A percentile compares a stretch with the other conserved stretches of the same genome.
These are phyloP conservation scores for Monosporascus sp. DNA, from an alignment of 2,329 filamentous ascomycete genomes.

Conservation along the genomic window DNA sequence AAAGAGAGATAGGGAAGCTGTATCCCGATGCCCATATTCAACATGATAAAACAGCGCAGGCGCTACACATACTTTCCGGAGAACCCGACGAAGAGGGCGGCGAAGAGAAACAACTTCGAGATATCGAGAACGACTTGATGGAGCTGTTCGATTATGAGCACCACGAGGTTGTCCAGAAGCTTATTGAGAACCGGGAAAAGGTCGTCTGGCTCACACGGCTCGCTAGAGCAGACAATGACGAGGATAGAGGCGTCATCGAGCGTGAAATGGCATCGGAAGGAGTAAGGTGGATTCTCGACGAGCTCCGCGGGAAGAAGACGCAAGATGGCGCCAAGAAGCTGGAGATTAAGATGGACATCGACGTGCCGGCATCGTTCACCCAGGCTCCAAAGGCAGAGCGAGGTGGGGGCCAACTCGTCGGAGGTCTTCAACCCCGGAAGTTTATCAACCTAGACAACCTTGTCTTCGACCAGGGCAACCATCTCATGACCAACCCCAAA, in stretches of 20 bases:
- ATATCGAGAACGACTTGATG: constrained; percentile 98
- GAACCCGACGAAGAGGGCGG: constrained; percentile 64
- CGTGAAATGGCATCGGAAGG: constrained; percentile 89
- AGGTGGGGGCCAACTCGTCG: constrained; percentile 64
- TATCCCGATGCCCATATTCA: constrained; percentile 91
- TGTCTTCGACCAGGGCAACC: constrained; percentile 95
- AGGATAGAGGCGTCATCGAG: constrained; percentile 72
- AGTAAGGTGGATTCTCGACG: constrained; percentile 78
- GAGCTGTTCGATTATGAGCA: constrained; percentile 97
- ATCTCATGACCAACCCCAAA: constrained; percentile 98
- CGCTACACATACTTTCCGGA: constrained; percentile 76
- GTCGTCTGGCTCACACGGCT: constrained; percentile 92
- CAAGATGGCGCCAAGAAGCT: constrained; percentile 61
- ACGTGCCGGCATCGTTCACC: constrained; percentile 59
- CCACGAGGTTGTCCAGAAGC: constrained; percentile 83
- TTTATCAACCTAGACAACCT: constrained; percentile 93
- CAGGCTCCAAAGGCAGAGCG: constrained; percentile 48
- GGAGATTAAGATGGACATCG: constrained; percentile 95
- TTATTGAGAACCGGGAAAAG: constrained; percentile 89
- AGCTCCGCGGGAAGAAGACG: constrained; percentile 70
- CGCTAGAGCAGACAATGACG: constrained; percentile 74
- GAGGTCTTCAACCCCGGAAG: constrained; percentile 80
- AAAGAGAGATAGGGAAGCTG: constrained; percentile 81
- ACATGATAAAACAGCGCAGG: constrained; percentile 84
- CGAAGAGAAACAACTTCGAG: constrained; percentile 78